Percentiles rank a stretch among this genome's conserved stretches.
Conservation (phyloP, 139 green algal genomes). For the Micromonas pusilla region DNA sequence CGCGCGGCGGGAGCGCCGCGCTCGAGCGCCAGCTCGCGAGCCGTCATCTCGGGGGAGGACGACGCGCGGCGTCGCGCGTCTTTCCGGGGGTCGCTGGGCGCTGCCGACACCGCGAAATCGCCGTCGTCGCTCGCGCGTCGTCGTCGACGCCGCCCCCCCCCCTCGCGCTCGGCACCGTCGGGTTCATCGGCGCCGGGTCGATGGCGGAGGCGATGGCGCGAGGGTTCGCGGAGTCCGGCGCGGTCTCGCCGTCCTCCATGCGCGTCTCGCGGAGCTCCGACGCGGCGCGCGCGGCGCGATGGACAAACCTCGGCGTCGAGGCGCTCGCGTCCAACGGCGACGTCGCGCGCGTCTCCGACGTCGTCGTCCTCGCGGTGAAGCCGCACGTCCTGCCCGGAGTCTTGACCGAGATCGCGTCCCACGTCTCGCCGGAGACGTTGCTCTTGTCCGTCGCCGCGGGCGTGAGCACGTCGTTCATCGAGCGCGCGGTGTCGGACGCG, state of each 20-base stretch:
- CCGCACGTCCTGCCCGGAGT: slow-evolving; percentile 72
- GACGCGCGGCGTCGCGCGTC: no score
- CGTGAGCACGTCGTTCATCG: slow-evolving; percentile 58
- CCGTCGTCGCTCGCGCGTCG: not conserved
- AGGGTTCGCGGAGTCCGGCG: slow-evolving; percentile 65
- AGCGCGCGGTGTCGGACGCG: not conserved
- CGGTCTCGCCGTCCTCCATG: slow-evolving; percentile 50
- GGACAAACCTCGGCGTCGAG: slow-evolving; percentile 43
- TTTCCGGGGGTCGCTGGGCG: no score
- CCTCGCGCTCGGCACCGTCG: slow-evolving; percentile 20
- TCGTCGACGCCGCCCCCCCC: not conserved
- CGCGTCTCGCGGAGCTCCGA: slow-evolving; percentile 33
- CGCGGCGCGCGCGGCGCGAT: not conserved
- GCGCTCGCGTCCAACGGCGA: slow-evolving; percentile 49
- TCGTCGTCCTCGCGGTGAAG: slow-evolving; percentile 90
- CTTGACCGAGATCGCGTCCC: slow-evolving; percentile 47
- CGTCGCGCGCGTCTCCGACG: slow-evolving; percentile 61
- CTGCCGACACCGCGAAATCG: not conserved
- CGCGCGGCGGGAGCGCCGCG: no score
- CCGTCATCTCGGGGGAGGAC: no score
- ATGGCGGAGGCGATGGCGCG: slow-evolving; percentile 88
- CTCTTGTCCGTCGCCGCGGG: slow-evolving; percentile 92
- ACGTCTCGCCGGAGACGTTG: slow-evolving; percentile 23
- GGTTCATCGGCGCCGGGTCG: slow-evolving; percentile 59
- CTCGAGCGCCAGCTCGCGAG: no score